A percentile compares a stretch with the other conserved stretches of the same genome.
Evolutionary conservation across 768 basidiomycete genomes (phyloP).

Genomic region (Agaricus subrufescens): DNA sequence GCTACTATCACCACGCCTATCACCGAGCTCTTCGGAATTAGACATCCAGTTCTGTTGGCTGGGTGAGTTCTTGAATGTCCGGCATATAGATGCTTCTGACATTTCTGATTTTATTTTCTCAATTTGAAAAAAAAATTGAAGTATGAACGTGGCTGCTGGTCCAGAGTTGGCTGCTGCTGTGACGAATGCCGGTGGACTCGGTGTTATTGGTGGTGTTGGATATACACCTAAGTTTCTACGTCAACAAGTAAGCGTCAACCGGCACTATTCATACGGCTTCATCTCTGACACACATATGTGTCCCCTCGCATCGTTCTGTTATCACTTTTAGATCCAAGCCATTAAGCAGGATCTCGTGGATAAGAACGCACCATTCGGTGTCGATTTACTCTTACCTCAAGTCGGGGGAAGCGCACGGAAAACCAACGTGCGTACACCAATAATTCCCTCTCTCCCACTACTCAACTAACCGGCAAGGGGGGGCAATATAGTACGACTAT

Average conservation of each 20-base stretch:
- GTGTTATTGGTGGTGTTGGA: slow-evolving; percentile 88
- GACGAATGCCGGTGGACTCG: slow-evolving; percentile 89
- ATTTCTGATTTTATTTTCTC: not conserved
- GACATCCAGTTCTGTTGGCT: slow-evolving; percentile 85
- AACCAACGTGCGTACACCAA: slow-evolving; percentile 61
- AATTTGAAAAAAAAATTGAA: slow-evolving; percentile 20
- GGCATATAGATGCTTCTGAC: not conserved
- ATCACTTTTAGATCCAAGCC: slow-evolving; percentile 50
- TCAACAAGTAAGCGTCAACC: slow-evolving; percentile 52
- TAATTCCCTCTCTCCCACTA: not conserved
- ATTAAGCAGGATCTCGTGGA: slow-evolving; percentile 71
- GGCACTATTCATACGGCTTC: not conserved
- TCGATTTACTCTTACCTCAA: slow-evolving; percentile 86
- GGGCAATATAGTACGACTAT: slow-evolving; percentile 64
- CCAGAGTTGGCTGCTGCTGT: slow-evolving; percentile 91
- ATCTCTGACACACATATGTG: slow-evolving; percentile 7
- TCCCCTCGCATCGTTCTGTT: slow-evolving; percentile 12
- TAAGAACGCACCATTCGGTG: slow-evolving; percentile 81
- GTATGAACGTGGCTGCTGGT: slow-evolving; percentile 43
- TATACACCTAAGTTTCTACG: slow-evolving; percentile 81
- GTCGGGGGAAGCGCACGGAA: slow-evolving; percentile 85
- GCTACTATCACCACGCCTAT: slow-evolving; percentile 75
- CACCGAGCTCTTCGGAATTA: slow-evolving; percentile 83
- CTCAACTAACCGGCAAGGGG: slow-evolving; percentile 1
- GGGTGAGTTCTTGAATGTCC: slow-evolving; percentile 35